phyloP scores from a whole-genome alignment of 176 grass and related monocot genomes.

The Oryza officinalis region DNA sequence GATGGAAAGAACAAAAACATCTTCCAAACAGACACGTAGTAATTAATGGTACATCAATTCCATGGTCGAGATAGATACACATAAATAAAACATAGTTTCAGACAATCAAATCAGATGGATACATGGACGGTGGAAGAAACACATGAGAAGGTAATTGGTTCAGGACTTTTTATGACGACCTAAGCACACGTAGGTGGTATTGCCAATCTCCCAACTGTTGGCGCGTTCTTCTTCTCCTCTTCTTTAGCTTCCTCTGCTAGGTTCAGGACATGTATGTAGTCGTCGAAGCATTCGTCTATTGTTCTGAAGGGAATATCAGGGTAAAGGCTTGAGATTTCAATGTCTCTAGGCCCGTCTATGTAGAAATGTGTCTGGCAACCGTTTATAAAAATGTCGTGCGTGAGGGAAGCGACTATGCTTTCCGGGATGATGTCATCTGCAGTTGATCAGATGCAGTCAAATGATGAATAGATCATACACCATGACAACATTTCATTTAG shows the following conservation, averaged over 20 bases:
- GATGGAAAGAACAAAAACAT: neutral
- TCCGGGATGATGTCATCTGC: constrained; percentile 63
- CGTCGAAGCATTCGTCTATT: constrained; percentile 65
- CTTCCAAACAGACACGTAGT: neutral
- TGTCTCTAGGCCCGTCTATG: constrained; percentile 41
- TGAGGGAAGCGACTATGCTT: constrained; percentile 76
- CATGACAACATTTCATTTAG: neutral
- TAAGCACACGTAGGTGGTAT: constrained; percentile 27
- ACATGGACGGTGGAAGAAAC: neutral
- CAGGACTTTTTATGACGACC: neutral
- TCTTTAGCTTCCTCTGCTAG: constrained; percentile 33
- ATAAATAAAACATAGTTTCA: neutral
- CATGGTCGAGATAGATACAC: neutral
- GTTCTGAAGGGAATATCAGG: constrained; percentile 57
- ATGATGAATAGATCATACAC: neutral
- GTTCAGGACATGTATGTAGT: constrained; percentile 35
- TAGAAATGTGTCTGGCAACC: constrained; percentile 66
- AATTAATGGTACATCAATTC: neutral
- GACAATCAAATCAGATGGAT: neutral
- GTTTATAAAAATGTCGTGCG: constrained; percentile 86
- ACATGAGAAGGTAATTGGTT: neutral
- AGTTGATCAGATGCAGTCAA: neutral
- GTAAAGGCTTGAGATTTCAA: constrained; percentile 63
- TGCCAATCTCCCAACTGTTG: constrained; percentile 24
- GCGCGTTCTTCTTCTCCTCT: constrained; percentile 11